Evolutionary conservation across 306 rosid genomes (phyloP).

Genomic region (Vigna nakashimae): DNA sequence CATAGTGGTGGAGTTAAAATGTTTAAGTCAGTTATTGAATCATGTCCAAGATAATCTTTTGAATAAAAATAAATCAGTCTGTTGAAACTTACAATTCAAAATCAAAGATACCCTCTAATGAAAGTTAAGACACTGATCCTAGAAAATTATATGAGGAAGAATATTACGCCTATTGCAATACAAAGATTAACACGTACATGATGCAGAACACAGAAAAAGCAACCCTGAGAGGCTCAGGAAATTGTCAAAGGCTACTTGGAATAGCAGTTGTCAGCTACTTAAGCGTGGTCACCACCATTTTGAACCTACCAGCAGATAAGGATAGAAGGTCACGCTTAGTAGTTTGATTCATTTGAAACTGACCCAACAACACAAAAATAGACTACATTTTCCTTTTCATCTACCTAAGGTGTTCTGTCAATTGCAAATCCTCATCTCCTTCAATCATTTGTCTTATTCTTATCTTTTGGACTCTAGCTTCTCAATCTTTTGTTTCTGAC

Average conservation of each 20-base stretch:
- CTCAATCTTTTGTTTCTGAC: background rate
- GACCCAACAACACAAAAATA: background rate
- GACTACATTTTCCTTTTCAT: background rate
- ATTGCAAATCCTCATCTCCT: background rate
- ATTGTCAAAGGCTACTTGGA: background rate
- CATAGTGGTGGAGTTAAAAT: no score
- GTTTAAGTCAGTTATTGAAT: no score
- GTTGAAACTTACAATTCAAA: no score
- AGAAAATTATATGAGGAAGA: no score
- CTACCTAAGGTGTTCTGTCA: background rate
- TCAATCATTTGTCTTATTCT: background rate
- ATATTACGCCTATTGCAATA: no score
- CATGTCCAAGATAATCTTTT: no score
- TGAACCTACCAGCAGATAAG: background rate
- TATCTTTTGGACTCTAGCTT: background rate
- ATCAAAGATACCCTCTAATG: no score
- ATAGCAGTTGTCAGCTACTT: background rate
- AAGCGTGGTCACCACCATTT: background rate
- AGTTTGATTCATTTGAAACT: conserved; percentile 1
- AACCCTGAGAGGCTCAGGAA: background rate
- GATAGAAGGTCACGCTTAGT: background rate
- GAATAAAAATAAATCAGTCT: no score
- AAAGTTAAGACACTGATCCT: no score
- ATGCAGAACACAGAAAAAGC: no score
- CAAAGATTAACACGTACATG: no score